Evolutionary conservation across 768 basidiomycete species (phyloP).

Genomic region (Asterophora parasitica): DNA sequence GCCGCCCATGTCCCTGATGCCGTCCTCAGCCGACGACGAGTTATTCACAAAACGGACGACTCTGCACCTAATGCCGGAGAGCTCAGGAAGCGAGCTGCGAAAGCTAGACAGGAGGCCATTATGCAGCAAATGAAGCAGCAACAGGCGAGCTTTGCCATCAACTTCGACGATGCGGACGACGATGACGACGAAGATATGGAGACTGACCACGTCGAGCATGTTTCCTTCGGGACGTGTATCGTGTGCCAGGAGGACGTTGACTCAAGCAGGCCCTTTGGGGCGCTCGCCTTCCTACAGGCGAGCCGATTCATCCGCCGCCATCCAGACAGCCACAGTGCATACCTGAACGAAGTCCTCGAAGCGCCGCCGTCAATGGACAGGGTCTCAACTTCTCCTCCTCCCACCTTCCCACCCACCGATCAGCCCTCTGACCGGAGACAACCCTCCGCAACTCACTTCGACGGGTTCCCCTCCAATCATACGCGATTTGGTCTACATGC

Average conservation of each 20-base stretch:
- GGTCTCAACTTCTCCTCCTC: conserved; percentile 20
- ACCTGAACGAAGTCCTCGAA: conserved; percentile 70
- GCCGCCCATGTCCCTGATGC: conserved; percentile 51
- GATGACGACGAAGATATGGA: conserved; percentile 66
- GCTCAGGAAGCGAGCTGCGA: conserved; percentile 78
- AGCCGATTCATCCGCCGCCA: conserved; percentile 79
- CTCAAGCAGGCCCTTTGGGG: conserved; percentile 69
- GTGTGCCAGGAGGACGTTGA: conserved; percentile 96
- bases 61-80: conserved; percentile 51
- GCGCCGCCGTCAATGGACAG: conserved; percentile 67
- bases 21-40: conserved; percentile 45
- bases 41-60: conserved; percentile 30
- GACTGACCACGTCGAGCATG: conserved; percentile 40
- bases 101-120: conserved; percentile 87
- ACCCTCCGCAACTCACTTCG: conserved; percentile 48
- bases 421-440: conserved; percentile 45
- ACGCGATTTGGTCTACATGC: conserved; percentile 83
- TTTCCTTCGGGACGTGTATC: conserved; percentile 89
- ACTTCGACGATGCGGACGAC: conserved; percentile 68
- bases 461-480: conserved; percentile 65
- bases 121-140: conserved; percentile 95
- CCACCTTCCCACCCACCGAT: conserved; percentile 42
- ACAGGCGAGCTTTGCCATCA: conserved; percentile 80
- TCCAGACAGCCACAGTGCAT: conserved; percentile 58
- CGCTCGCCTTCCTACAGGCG: conserved; percentile 82